Evolutionary conservation across 306 rosid species (phyloP).

Genomic region (Citrullus amarus): DNA sequence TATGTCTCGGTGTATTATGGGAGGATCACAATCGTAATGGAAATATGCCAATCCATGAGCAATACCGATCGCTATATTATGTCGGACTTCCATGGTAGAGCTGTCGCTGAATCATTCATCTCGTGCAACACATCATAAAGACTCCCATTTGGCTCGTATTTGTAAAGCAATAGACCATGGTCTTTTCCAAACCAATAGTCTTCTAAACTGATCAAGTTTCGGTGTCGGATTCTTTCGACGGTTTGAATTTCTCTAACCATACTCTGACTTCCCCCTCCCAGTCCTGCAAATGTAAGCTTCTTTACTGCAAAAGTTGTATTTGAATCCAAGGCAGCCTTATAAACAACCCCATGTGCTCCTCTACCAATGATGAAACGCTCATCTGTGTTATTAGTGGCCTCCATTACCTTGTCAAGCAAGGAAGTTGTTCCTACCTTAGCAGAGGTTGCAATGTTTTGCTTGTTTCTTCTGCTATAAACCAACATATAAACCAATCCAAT

Average conservation of each 20-base stretch:
- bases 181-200: conserved; percentile 48
- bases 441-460: conserved; percentile 21
- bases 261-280: conserved; percentile 25
- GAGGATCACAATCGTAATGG: conserved; percentile 68
- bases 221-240: conserved; percentile 49
- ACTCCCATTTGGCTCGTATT: conserved; percentile 81
- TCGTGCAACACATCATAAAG: conserved; percentile 64
- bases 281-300: conserved; percentile 38
- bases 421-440: conserved; percentile 25
- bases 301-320: conserved; percentile 48
- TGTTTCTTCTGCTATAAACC: conserved; percentile 13
- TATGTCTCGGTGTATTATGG: conserved; percentile 72
- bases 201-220: conserved; percentile 59
- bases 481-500: conserved; percentile 25
- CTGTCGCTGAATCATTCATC: conserved; percentile 23
- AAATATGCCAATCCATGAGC: conserved; percentile 73
- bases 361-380: conserved; percentile 51
- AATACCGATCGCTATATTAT: conserved; percentile 53
- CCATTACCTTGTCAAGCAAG: conserved; percentile 36
- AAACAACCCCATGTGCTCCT: conserved; percentile 85
- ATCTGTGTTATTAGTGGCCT: conserved; percentile 48
- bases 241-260: conserved; percentile 63
- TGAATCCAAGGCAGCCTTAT: conserved; percentile 40
- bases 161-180: conserved; percentile 58
- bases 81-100: conserved; percentile 54